Percentiles rank a stretch among this genome's conserved stretches.
phyloP scores from a whole-genome alignment of 768 basidiomycete genomes.

The Kwoniella sp. region DNA sequence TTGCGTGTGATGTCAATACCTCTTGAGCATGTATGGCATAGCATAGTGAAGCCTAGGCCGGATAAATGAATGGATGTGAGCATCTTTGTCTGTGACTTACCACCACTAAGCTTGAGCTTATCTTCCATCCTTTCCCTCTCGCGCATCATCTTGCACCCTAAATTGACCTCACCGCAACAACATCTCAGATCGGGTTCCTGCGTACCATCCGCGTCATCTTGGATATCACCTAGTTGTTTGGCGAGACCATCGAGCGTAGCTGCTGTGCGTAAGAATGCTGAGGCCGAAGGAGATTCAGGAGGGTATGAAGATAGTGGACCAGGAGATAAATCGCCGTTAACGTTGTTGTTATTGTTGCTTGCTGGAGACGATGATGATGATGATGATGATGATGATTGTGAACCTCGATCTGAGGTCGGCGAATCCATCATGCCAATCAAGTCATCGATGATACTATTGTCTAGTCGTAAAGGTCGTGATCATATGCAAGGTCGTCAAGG shows the following conservation, averaged over 20 bases:
- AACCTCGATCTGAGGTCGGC: neutral
- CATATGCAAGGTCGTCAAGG: neutral
- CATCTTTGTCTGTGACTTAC: slow-evolving; percentile 59
- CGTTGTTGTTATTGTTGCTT: neutral
- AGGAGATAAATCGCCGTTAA: neutral
- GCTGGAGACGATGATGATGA: neutral
- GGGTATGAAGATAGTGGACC: neutral
- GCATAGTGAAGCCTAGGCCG: too few species aligned
- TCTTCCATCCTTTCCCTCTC: slow-evolving; percentile 73
- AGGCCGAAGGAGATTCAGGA: slow-evolving; percentile 34
- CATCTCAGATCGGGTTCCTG: slow-evolving; percentile 26
- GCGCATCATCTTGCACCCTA: slow-evolving; percentile 65
- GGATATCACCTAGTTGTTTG: slow-evolving; percentile 34
- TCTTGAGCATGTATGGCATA: too few species aligned
- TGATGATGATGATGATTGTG: neutral
- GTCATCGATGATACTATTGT: neutral
- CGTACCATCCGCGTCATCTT: slow-evolving; percentile 14
- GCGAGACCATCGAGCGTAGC: slow-evolving; percentile 48
- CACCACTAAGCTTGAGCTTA: slow-evolving; percentile 78
- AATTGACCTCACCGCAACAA: slow-evolving; percentile 69
- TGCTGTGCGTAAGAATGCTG: slow-evolving; percentile 44
- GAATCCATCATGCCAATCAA: neutral
- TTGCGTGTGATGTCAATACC: too few species aligned
- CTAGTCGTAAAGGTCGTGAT: neutral
- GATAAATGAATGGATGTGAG: neutral